Base-by-base conservation (phyloP, 345 rosid species). In the Cardiospermum halicacabum region DNA sequence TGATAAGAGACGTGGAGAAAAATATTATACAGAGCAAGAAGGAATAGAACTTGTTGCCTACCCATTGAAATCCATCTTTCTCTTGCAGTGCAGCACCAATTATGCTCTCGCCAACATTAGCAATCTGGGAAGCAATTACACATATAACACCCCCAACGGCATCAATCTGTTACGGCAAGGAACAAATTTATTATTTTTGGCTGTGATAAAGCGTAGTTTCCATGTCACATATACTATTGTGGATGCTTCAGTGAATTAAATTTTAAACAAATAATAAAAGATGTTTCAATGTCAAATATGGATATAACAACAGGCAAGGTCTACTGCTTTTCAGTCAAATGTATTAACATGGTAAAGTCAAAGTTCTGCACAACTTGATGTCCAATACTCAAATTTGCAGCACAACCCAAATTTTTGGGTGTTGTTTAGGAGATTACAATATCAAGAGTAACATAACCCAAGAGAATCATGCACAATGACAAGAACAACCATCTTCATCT, bases 71-170 rank as follows among this genome's bases (percentile, higher is more conserved):
- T 67, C 99, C 99, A 70, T 89, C 83, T 69, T 87, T 91, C 65
- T 86, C 99, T 78, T 94, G 99, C 61, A 89, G 70, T 11, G 71
- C 67, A 65, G 97, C 96, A 68, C 99, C 96, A 49, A 94, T 91
- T 64, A 87, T 69, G 82, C 97, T 94, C 78, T 94, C 97, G 36
- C 96, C 96, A 72, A 89, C 53, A 75, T 94, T 94, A 61, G 96
- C 96, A 66, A 91, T 91, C 77, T 89, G 97, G 64, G 97, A 89
- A 68, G 99, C 96, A 62, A 85, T 69, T 72, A 91, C 85, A 31
- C 97, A 94, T 70, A 89, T 78, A 32, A 83, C 72, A 67, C 84
- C 96, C 80, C 83, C 93, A 56, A 84, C 45, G 56, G 78, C 82
- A 74, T 76, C 73, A 72, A 87, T 83, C 97, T 91, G 87, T 71